These are phyloP conservation scores for Colletotrichum liriopes DNA, from an alignment of 2,329 filamentous ascomycete genomes.

Conservation along the genomic window DNA sequence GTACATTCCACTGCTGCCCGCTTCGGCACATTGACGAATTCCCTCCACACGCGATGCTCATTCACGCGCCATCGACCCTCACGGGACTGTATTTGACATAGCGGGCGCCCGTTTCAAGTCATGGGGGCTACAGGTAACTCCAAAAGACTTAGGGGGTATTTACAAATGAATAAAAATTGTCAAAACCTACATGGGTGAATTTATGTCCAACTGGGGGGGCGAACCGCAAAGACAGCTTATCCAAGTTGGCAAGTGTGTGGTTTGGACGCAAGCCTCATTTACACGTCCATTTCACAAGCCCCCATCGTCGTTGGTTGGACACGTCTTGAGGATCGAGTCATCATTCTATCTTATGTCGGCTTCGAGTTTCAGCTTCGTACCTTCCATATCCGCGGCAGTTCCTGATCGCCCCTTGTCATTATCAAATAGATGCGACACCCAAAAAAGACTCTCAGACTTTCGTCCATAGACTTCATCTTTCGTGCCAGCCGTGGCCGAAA, in stretches of 20 bases:
- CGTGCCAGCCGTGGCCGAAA: background rate
- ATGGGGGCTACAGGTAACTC: too few species aligned
- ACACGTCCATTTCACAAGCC: background rate
- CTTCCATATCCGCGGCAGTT: background rate
- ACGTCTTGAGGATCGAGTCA: background rate
- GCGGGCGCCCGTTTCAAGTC: background rate
- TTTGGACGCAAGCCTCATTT: background rate
- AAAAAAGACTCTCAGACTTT: background rate
- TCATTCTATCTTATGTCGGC: background rate
- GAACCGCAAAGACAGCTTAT: background rate
- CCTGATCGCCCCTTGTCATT: background rate
- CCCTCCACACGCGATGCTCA: too few species aligned
- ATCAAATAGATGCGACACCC: background rate
- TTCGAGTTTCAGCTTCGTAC: background rate
- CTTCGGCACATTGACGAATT: constrained; percentile 3
- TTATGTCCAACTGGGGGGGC: background rate
- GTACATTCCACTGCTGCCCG: background rate
- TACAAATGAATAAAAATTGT: too few species aligned
- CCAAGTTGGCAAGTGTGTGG: background rate
- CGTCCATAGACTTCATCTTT: background rate
- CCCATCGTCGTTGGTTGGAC: too few species aligned
- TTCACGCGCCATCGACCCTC: background rate
- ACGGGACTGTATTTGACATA: too few species aligned
- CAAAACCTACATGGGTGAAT: too few species aligned
- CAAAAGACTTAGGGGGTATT: too few species aligned